Evolutionary conservation across 805 yeast genomes (phyloP).

Genomic region (Lachancea waltii): DNA sequence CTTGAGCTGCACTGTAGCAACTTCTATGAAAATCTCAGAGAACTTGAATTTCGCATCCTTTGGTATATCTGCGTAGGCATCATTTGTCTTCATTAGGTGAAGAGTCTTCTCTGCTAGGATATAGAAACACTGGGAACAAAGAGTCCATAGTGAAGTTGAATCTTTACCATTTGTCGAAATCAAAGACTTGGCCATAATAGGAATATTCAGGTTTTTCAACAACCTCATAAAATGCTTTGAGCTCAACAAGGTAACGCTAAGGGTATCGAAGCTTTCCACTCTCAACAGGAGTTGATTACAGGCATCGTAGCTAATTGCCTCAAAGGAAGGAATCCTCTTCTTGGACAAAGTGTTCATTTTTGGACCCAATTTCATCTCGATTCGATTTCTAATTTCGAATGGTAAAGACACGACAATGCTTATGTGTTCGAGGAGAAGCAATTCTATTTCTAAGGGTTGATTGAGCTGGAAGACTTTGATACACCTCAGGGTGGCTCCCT

Average conservation of each 20-base stretch:
- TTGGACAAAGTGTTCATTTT: conserved; percentile 25
- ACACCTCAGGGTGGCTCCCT: conserved; percentile 47
- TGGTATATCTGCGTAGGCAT: conserved; percentile 1
- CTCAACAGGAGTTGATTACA: conserved; percentile 37
- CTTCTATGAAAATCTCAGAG: conserved; percentile 26
- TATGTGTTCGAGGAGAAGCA: conserved; percentile 47
- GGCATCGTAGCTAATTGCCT: conserved; percentile 49
- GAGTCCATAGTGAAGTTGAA: conserved; percentile 46
- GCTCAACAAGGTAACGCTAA: conserved; percentile 32
- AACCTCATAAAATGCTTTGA: conserved; percentile 43
- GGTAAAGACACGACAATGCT: conserved; percentile 51
- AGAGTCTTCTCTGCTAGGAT: conserved; percentile 28
- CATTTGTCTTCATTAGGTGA: conserved; percentile 5
- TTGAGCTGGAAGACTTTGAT: conserved; percentile 32
- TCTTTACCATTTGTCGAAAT: conserved; percentile 19
- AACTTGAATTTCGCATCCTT: conserved; percentile 11
- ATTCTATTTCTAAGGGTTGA: conserved; percentile 35
- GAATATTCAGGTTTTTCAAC: conserved; percentile 45
- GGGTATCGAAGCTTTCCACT: conserved; percentile 30
- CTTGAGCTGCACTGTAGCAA: conserved; percentile 27
- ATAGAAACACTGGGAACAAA: conserved; percentile 40
- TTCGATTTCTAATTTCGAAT: conserved; percentile 52
- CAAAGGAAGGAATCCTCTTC: conserved; percentile 53
- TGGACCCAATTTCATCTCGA: conserved; percentile 46
- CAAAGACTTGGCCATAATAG: conserved; percentile 39